Percentiles rank a stretch among this genome's conserved stretches.
Conservation (phyloP, 2,329 filamentous ascomycete species). For the Xylariales sp. region DNA sequence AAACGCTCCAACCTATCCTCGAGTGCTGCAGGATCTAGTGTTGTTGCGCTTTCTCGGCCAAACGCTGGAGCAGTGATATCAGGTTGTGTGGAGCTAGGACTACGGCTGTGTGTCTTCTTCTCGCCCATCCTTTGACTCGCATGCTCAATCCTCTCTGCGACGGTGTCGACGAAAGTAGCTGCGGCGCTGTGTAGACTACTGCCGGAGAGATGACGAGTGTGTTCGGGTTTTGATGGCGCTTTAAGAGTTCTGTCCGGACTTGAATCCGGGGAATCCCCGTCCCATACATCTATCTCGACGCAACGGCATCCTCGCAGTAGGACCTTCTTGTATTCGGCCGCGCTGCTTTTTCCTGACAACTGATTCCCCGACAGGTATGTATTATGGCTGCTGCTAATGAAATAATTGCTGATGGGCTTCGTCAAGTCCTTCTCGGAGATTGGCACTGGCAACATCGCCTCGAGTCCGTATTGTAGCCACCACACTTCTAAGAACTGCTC, state of each 20-base stretch:
- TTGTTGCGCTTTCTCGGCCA: slow-evolving; percentile 11
- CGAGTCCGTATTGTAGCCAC: slow-evolving; percentile 37
- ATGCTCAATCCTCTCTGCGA: slow-evolving; percentile 30
- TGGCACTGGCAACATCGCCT: slow-evolving; percentile 39
- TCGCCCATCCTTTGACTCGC: slow-evolving; percentile 25
- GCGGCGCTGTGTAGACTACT: slow-evolving; percentile 42
- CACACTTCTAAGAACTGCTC: slow-evolving; percentile 48
- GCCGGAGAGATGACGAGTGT: slow-evolving; percentile 43
- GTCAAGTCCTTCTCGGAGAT: slow-evolving; percentile 50
- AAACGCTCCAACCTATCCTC: slow-evolving; percentile 13
- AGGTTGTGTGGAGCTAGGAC: slow-evolving; percentile 22
- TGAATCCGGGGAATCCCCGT: slow-evolving; percentile 51
- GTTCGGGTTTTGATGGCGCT: slow-evolving; percentile 33
- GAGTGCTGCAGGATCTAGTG: slow-evolving; percentile 12
- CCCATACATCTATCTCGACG: slow-evolving; percentile 94
- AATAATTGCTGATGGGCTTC: slow-evolving; percentile 79
- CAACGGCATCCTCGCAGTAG: slow-evolving; percentile 77
- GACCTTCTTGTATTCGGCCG: slow-evolving; percentile 68
- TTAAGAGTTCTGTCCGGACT: slow-evolving; percentile 27
- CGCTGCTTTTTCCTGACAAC: slow-evolving; percentile 69
- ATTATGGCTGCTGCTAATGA: slow-evolving; percentile 92
- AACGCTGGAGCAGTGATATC: slow-evolving; percentile 16
- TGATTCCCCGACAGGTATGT: slow-evolving; percentile 89
- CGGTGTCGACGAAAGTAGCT: slow-evolving; percentile 31
- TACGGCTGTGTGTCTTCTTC: slow-evolving; percentile 24